Base-by-base conservation (phyloP, 1,284 basidiomycete genomes). In the Amylostereum chailletii region DNA sequence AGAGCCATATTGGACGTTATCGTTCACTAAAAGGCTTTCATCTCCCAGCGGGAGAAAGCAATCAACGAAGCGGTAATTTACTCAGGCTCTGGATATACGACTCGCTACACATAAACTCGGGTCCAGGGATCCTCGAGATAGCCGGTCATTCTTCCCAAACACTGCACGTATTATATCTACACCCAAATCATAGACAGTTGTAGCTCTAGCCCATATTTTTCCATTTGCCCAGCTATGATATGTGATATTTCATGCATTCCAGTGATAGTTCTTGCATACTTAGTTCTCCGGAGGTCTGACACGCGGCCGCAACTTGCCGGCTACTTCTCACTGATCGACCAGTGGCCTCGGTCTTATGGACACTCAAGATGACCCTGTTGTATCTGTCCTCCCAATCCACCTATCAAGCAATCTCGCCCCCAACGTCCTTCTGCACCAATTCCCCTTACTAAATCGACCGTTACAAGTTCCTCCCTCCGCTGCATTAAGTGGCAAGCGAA, bases 401-500 rank as follows among this genome's bases (percentile, higher is more conserved):
- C 79, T 75, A 57, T 83, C 84, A 31, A 77, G 81, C 61, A 64
- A 68, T 10, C 73, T 84, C 9, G 62, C 67, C 33, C 76, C 82
- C 3, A 74, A 82, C 59, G 61, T 90, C 33, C 85, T 88, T 36
- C 64, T 90, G 3, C 84, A 90, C 58, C 88, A 90, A 57, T 90
- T 81, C 57, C 87, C 88, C 7, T 72, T 90, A 5, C 69, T 89
- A 4, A 80, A 75, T 30, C 74, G 86, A 32, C 81, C 86, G 3
- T 70, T 90, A 2, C 82, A 85, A 65, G 74, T 74, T 3, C 86
- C 88, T 3, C 86, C 88, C 11, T 83, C 84, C 5, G 85, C 88
- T 11, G 64, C 67, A 38, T 62, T 75, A 34, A 83, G 79, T 57
- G 88, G 88, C 27, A 90, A 90, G 64, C 76, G 77, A 34, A 86